Evolutionary conservation across 2,329 filamentous ascomycete species (phyloP).

Genomic region (Trichocomaceae sp.): DNA sequence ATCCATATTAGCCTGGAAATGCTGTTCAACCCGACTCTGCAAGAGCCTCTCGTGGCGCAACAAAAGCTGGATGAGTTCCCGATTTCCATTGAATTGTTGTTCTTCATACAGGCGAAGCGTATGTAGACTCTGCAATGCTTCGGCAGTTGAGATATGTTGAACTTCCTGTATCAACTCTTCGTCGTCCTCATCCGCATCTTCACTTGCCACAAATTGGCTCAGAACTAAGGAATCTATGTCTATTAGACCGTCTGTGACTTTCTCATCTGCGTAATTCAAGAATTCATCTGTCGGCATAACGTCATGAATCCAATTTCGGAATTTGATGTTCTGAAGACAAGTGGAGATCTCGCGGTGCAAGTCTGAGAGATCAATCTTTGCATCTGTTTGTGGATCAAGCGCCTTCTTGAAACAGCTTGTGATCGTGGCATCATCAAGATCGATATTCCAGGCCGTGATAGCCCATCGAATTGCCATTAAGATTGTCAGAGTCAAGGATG

Average conservation of each 20-base stretch:
- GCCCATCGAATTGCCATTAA: conserved; percentile 14
- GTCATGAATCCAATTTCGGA: conserved; percentile 2
- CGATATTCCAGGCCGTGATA: conserved; percentile 9
- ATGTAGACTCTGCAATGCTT: conserved; percentile 3
- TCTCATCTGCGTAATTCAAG: conserved; percentile 9
- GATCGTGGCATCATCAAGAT: conserved; percentile 2
- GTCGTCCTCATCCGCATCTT: conserved; percentile 1
- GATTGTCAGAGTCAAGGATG: conserved; percentile 4
- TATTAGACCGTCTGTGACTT: conserved; percentile 5
- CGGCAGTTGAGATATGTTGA: not conserved
- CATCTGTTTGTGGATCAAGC: not conserved
- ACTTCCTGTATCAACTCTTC: not conserved
- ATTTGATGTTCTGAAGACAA: conserved; percentile 3
- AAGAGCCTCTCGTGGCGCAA: conserved; percentile 1
- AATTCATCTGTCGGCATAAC: conserved; percentile 7
- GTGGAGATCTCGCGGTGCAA: conserved; percentile 4
- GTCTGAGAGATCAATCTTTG: not conserved
- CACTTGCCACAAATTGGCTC: conserved; percentile 2
- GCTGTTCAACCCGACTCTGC: not conserved
- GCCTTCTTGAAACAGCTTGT: conserved; percentile 12
- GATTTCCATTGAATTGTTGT: conserved; percentile 2
- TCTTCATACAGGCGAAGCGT: conserved; percentile 11
- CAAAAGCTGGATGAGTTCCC: not conserved
- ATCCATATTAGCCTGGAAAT: not conserved
- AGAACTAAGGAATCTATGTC: conserved; percentile 8